Evolutionary conservation across 805 yeast genomes (phyloP).

Genomic region (Yamadazyma paraphyllophila): DNA sequence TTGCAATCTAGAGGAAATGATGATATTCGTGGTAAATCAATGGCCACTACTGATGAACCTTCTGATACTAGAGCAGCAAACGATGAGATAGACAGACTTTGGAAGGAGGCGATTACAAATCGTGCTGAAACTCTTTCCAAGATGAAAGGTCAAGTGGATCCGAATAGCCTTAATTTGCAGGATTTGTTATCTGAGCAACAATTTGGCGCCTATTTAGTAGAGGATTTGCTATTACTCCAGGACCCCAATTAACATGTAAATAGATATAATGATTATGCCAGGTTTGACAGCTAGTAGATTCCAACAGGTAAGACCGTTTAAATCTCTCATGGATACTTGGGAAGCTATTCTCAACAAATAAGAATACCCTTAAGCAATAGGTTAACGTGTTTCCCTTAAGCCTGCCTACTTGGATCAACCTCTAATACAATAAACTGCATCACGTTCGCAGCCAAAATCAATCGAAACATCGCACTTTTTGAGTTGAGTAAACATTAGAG

Average conservation of each 20-base stretch:
- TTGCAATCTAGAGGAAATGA: neutral
- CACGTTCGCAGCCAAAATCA: neutral
- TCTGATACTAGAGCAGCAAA: neutral
- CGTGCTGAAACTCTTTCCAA: neutral
- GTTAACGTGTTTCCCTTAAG: too few species aligned
- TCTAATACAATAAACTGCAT: too few species aligned
- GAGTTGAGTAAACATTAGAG: neutral
- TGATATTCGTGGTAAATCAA: neutral
- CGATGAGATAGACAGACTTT: neutral
- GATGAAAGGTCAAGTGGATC: neutral
- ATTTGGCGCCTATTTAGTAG: neutral
- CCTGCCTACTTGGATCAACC: too few species aligned
- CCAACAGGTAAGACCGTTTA: too few species aligned
- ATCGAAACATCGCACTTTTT: neutral
- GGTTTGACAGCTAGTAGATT: too few species aligned
- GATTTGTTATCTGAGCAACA: neutral
- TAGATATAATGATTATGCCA: too few species aligned
- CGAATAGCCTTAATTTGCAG: neutral
- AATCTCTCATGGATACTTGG: too few species aligned
- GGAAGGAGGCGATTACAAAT: conserved; percentile 1
- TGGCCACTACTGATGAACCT: neutral
- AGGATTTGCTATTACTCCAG: neutral
- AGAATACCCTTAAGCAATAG: too few species aligned
- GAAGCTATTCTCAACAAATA: too few species aligned
- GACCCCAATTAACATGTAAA: neutral